These are phyloP conservation scores for Boletus reticuloceps DNA, from an alignment of 768 basidiomycete genomes.

Conservation along the genomic window DNA sequence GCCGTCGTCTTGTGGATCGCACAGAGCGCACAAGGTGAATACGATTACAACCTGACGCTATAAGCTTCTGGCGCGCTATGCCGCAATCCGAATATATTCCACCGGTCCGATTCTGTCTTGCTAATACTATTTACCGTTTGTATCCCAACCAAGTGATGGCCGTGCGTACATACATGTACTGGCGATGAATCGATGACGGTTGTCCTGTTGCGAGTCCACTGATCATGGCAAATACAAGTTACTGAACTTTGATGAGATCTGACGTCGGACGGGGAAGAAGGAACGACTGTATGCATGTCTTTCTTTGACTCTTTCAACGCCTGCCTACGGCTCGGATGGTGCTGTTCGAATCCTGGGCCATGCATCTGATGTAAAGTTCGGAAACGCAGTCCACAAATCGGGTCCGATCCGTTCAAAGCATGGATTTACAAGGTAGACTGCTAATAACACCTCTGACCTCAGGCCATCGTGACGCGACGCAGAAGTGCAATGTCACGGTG, in stretches of 20 bases:
- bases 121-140: conserved; percentile 10
- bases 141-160: conserved; percentile 1
- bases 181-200: not conserved
- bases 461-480: no score
- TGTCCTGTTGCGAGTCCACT: not conserved
- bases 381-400: no score
- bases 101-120: not conserved
- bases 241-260: not conserved
- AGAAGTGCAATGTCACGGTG: no score
- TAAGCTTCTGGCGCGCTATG: conserved; percentile 22
- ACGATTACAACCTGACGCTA: conserved; percentile 88
- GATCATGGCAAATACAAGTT: not conserved
- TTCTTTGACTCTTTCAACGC: no score
- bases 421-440: no score
- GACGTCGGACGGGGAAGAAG: no score
- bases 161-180: not conserved
- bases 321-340: no score
- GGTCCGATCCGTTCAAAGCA: no score
- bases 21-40: conserved; percentile 81
- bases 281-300: no score
- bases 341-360: no score
- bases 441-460: no score
- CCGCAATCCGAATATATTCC: not conserved
- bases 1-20: conserved; percentile 90
- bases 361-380: no score